A percentile compares a stretch with the other conserved stretches of the same genome.
These are phyloP conservation scores for Daldinia sp. DNA, from an alignment of 2,329 filamentous ascomycete genomes.

Conservation along the genomic window DNA sequence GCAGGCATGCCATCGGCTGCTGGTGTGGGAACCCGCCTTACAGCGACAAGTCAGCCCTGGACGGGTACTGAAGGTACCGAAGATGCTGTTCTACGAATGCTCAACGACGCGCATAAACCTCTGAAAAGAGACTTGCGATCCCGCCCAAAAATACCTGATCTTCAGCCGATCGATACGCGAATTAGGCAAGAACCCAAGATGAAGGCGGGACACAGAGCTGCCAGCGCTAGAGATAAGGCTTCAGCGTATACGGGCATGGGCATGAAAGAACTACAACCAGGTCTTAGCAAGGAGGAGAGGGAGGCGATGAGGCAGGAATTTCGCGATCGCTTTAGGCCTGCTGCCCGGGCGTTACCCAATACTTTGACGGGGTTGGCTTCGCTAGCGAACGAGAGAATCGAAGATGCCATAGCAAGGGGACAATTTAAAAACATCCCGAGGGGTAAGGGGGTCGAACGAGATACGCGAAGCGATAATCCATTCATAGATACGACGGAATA, in stretches of 20 bases:
- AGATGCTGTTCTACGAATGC: conserved; percentile 84
- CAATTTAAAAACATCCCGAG: conserved; percentile 86
- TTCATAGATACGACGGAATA: conserved; percentile 98
- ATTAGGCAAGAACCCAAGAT: conserved; percentile 51
- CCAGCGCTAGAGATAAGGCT: conserved; percentile 65
- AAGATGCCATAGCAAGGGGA: conserved; percentile 89
- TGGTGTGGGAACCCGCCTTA: conserved; percentile 71
- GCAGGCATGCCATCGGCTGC: conserved; percentile 63
- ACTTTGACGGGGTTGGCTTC: conserved; percentile 80
- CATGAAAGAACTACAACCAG: conserved; percentile 57
- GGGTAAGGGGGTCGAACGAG: conserved; percentile 81
- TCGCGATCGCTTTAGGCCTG: conserved; percentile 80
- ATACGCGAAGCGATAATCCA: conserved; percentile 82
- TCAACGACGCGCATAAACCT: conserved; percentile 80
- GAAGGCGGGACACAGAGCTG: conserved; percentile 57
- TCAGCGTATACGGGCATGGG: conserved; percentile 60
- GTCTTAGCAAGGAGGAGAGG: conserved; percentile 74
- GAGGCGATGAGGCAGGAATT: conserved; percentile 77
- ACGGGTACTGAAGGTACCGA: conserved; percentile 76
- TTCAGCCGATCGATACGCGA: conserved; percentile 61
- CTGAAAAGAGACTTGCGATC: conserved; percentile 61
- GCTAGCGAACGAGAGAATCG: conserved; percentile 87
- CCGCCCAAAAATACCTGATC: conserved; percentile 53
- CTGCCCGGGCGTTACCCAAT: conserved; percentile 75
- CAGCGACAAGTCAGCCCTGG: conserved; percentile 77